Base-by-base conservation (phyloP, 129 eudicot species). In the Arctium minus region DNA sequence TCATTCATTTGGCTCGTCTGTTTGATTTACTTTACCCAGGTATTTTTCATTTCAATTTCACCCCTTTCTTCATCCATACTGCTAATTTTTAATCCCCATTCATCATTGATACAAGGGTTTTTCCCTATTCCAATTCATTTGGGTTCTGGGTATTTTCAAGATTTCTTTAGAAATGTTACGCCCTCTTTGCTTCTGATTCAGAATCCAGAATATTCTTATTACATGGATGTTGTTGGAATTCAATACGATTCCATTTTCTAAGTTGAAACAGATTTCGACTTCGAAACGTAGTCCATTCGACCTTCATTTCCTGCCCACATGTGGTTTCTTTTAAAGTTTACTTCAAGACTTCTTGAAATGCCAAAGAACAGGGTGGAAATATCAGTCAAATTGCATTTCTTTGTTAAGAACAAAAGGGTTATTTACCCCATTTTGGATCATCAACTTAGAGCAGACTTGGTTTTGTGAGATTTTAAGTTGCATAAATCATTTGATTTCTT, bases 11-110 rank as follows among this genome's bases (percentile, higher is more conserved):
- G 98, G 97, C 94, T 95, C 77, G 91, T 95, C 74, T 95, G 97
- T 87, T 87, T 92, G 86, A 90, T 95, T 86, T 95, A 95, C 93
- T 95, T 91, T 81, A 95, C 93, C 37, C 98, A 95, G 98, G 98
- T 33, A 33, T 95, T 31, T 33, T 60, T 11, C 1, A 3, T 48
- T 56, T 29, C 48, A 15, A 29, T 46, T 68, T 64, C 68, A 11
- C 69, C 62, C 3, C 36, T 38, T 48, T 15, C 13, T 35, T 13
- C 2, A 1, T 74, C 33, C 6, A 11, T 22, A 27, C 17, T 30
- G 36, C 40, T 11, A 10, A 5, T 73, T 44, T 17, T n/a, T 9
- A 3, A 29, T 70, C 60, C 18, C 38, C 13, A 39, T 77, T 56
- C 13, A 36, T 44, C 6, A 37, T 71, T 68, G 3, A 60, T 37